These are phyloP conservation scores for Saccharomycopsis schoenii DNA, from an alignment of 805 yeast species.

Conservation along the genomic window DNA sequence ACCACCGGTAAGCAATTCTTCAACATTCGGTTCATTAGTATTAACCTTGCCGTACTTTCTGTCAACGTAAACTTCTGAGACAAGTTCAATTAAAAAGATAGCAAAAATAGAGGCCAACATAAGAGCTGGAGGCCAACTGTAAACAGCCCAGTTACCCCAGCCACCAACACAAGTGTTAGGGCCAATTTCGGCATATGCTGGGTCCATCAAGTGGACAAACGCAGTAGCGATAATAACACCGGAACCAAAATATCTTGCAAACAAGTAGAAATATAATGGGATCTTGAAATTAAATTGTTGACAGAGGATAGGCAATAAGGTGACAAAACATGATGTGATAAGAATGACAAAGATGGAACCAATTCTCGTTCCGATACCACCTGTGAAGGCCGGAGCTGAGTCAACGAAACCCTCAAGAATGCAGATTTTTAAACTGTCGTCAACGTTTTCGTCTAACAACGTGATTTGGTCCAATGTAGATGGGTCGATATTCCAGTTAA, in stretches of 20 bases:
- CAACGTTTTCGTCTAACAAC: constrained; percentile 23
- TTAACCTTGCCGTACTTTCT: constrained; percentile 24
- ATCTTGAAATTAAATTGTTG: constrained; percentile 31
- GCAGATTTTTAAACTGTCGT: constrained; percentile 33
- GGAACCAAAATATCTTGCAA: constrained; percentile 48
- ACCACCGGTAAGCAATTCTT: constrained; percentile 15
- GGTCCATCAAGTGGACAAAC: constrained; percentile 54
- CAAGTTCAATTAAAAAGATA: constrained; percentile 34
- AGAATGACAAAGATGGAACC: constrained; percentile 56
- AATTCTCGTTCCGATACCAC: constrained; percentile 36
- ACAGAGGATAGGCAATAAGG: constrained; percentile 36
- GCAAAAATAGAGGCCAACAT: constrained; percentile 30
- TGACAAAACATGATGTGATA: constrained; percentile 36
- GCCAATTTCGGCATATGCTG: constrained; percentile 32
- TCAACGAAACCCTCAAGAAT: constrained; percentile 33
- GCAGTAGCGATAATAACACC: constrained; percentile 76
- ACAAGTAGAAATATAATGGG: constrained; percentile 28
- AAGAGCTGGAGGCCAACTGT: constrained; percentile 40
- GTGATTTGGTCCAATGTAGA: constrained; percentile 22
- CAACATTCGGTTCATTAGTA: constrained; percentile 16
- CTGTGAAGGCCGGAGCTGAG: constrained; percentile 33
- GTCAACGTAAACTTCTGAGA: constrained; percentile 32
- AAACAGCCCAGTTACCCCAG: constrained; percentile 22
- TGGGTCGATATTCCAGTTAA: constrained; percentile 22
- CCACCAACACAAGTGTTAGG: constrained; percentile 20